These are phyloP conservation scores for Mycena filopes DNA, from an alignment of 768 basidiomycete species.

Conservation along the genomic window DNA sequence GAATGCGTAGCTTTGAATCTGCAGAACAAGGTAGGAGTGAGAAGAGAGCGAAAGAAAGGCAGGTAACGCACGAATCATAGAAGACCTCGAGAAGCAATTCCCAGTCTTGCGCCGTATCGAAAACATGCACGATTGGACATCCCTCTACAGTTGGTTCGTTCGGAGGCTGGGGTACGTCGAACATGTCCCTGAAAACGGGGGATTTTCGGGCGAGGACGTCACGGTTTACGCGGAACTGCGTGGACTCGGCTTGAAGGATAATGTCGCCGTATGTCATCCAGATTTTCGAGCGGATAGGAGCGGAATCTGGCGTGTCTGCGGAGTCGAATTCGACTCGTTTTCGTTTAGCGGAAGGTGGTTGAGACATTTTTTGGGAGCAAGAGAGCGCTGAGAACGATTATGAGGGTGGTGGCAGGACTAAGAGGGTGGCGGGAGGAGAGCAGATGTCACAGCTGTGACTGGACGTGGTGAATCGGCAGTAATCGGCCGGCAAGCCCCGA, in stretches of 20 bases:
- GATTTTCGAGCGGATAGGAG: too few relatives aligned
- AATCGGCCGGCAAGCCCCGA: too few relatives aligned
- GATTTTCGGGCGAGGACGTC: constrained; percentile 45
- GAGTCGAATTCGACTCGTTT: too few relatives aligned
- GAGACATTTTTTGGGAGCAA: too few relatives aligned
- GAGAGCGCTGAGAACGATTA: too few relatives aligned
- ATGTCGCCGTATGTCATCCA: too few relatives aligned
- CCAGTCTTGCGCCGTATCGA: constrained; percentile 24
- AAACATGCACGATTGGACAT: constrained; percentile 35
- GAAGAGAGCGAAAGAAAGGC: neutral
- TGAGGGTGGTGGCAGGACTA: neutral
- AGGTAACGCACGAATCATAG: constrained; percentile 10
- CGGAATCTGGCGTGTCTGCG: neutral
- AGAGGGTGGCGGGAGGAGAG: too few relatives aligned
- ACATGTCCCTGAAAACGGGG: constrained; percentile 57
- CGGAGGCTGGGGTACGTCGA: constrained; percentile 53
- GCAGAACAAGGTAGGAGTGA: neutral
- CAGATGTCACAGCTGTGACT: neutral
- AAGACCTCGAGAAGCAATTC: neutral
- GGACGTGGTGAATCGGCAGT: too few relatives aligned
- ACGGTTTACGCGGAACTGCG: too few relatives aligned
- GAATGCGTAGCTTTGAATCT: neutral
- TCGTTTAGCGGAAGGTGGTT: too few relatives aligned
- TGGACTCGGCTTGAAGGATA: too few relatives aligned
- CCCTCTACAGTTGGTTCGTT: neutral